Base-by-base conservation (phyloP, 805 yeast genomes). In the Scheffersomyces amazonensis region DNA sequence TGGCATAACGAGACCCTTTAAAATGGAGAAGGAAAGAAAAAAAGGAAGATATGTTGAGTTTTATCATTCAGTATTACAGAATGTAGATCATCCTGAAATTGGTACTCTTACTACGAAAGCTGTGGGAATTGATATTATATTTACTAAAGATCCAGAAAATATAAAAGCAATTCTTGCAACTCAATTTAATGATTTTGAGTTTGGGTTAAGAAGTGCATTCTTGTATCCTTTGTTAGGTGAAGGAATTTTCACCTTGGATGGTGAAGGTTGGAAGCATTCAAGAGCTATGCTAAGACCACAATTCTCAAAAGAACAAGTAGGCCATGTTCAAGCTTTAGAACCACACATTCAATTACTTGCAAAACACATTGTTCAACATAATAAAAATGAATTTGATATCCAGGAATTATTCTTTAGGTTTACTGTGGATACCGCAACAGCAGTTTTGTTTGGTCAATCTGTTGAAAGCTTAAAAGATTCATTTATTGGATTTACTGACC, bases 341-440 rank as follows among this genome's bases (percentile, higher is more conserved):
- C 50, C 50, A 8, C 69, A 58, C 39, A 41, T 62, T 16, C 54
- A 53, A 32, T 38, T 44, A 11, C 49, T 64, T 19, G 56, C 56
- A 30, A 41, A 48, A 29, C 58, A 53, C 34, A 47, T 58, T 19
- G 46, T 34, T 22, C 34, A 43, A 17, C 32, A 37, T 13, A 35
- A 50, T 8, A 64, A 64, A 4, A 31, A 41, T 15, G 43, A 50
- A 11, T 49, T 64, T 37, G 61, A 64, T 41, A 42, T 62, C 27
- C 70, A 64, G 36, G 64, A 62, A 23, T 56, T 62, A 34, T 58
- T 63, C 38, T 59, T 56, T 42, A 53, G 50, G 31, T 56, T 66
- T 21, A 65, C 72, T 9, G 57, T 67, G 36, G 73, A 67, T 46
- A 56, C 71, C 18, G 58, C 71, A 5, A 52, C 69, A 5, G 72